Evolutionary conservation across 192 early-diverging fungal species (phyloP).

Genomic region (Coemansia sp.): DNA sequence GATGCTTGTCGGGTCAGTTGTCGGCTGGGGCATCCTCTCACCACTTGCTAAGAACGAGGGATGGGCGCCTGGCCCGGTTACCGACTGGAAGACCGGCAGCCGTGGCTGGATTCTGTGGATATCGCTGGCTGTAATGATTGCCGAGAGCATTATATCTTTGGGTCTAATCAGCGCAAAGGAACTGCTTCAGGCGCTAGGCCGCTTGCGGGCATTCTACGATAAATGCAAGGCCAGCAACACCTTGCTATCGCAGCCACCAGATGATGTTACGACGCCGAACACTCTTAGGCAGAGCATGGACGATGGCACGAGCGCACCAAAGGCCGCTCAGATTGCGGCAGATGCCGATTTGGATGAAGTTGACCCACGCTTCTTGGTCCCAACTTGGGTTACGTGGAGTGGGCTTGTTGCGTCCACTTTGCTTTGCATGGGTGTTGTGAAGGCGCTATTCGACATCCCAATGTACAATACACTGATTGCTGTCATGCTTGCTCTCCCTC

Average conservation of each 20-base stretch:
- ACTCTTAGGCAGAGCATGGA: background rate
- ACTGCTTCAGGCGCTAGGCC: conserved; percentile 10
- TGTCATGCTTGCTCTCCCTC: conserved; percentile 66
- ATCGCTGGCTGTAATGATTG: conserved; percentile 76
- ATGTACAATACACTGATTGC: conserved; percentile 67
- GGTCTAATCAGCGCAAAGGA: conserved; percentile 55
- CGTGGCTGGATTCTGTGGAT: conserved; percentile 81
- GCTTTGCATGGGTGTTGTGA: conserved; percentile 62
- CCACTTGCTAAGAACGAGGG: conserved; percentile 65
- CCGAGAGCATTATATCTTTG: conserved; percentile 66
- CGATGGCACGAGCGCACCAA: background rate
- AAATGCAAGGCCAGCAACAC: background rate
- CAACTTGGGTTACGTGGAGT: conserved; percentile 58
- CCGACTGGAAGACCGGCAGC: conserved; percentile 66
- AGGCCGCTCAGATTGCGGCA: background rate
- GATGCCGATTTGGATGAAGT: conserved; percentile 16
- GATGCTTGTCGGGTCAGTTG: conserved; percentile 68
- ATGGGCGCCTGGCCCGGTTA: conserved; percentile 70
- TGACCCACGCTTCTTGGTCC: conserved; percentile 58
- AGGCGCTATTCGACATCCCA: conserved; percentile 67
- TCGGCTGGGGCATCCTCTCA: conserved; percentile 75
- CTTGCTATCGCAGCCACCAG: background rate
- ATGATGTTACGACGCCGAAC: background rate
- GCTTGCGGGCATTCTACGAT: background rate
- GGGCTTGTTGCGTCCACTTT: conserved; percentile 64